Base-by-base conservation (phyloP, 495 filamentous ascomycete species). In the Neurospora cerealis region DNA sequence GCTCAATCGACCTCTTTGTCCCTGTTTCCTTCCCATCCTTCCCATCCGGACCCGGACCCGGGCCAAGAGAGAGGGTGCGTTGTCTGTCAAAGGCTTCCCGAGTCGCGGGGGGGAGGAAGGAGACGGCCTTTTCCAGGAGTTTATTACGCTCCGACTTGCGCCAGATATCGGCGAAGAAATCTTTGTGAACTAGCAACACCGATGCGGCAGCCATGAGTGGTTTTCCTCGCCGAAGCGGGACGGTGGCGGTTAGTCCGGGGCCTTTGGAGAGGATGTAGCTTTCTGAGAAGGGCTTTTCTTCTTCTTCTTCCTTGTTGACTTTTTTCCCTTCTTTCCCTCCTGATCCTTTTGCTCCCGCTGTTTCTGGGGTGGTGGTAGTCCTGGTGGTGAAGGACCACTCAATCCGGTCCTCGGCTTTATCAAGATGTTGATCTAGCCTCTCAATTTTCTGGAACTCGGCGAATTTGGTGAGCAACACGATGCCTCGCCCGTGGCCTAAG, bases 161-260 rank as follows among this genome's bases (percentile, higher is more conserved):
- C 72, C 66, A 21, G 4, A 76, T 54, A n/a, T 78, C 75, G 37
- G 77, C 72, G 48, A 83, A 78, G 28, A 81, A 46, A 40, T 79
- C 72, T 11, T 74, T 73, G 70, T 82, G 79, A 7, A 83, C 79
- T n/a, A 83, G 7, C 6, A 83, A 73, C 1, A 79, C 80, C 0
- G 82, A n/a, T n/a, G n/a, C n/a, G n/a, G n/a, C n/a, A n/a, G n/a
- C n/a, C n/a, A n/a, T n/a, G n/a, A n/a, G n/a, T n/a, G n/a, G n/a
- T n/a, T n/a, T n/a, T n/a, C n/a, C n/a, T n/a, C n/a, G n/a, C n/a
- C 76, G 70, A 32, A 83, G 60, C 2, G 72, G 69, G 34, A 73
- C 73, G 19, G 54, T 80, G 34, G 81, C 81, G 15, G 75, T 71
- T 0, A 79, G 11, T 0, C 78, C 78, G 15, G 66, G 72, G n/a